These are phyloP conservation scores for Lepidium africanum DNA, from an alignment of 345 rosid species.

Conservation along the genomic window DNA sequence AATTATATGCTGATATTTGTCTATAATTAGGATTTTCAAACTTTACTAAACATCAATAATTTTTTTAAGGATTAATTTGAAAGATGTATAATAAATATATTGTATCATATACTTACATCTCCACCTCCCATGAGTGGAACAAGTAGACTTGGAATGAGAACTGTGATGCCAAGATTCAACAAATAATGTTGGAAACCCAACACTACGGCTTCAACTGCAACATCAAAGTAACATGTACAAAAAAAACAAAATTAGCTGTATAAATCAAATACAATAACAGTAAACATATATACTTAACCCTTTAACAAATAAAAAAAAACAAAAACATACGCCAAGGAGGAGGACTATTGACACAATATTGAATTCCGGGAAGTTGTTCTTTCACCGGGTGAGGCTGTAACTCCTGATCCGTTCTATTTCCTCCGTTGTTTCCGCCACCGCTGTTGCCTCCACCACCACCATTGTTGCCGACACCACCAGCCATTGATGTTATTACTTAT, in stretches of 20 bases:
- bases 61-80: not conserved
- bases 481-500: slow-evolving; percentile 1
- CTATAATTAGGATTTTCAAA: not conserved
- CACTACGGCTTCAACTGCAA: slow-evolving; percentile 52
- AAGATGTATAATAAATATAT: not conserved
- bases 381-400: slow-evolving; percentile 55
- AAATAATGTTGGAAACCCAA: slow-evolving; percentile 64
- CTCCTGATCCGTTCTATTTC: slow-evolving; percentile 29
- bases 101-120: slow-evolving; percentile 32
- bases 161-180: slow-evolving; percentile 52
- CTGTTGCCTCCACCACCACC: slow-evolving; percentile 19
- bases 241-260: not conserved
- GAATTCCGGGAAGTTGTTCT: slow-evolving; percentile 57
- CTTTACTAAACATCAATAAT: not conserved
- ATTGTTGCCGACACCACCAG: slow-evolving; percentile 1
- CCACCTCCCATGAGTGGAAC: slow-evolving; percentile 81
- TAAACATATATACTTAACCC: not conserved
- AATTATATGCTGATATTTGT: not conserved
- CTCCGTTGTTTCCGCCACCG: slow-evolving; percentile 22
- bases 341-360: slow-evolving; percentile 63
- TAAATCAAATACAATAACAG: not conserved
- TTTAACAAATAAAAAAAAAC: not conserved
- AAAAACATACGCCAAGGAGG: slow-evolving; percentile 60
- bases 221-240: not conserved
- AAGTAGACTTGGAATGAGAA: slow-evolving; percentile 52